Percentiles rank a stretch among this genome's conserved stretches.
Conservation (phyloP, 495 filamentous ascomycete genomes). For the Podospora tetraspora region DNA sequence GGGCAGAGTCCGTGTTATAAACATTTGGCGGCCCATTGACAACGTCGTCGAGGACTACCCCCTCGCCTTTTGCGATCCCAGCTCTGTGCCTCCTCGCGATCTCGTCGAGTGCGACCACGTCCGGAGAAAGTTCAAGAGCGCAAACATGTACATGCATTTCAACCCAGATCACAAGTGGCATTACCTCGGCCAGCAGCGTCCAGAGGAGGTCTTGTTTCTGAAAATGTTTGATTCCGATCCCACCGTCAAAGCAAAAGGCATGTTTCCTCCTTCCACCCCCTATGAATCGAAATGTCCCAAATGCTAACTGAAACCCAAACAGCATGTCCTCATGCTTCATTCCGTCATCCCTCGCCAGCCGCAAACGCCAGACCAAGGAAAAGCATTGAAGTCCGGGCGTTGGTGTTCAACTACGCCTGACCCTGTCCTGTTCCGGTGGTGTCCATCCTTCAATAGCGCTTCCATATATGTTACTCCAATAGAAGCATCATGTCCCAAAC, state of each 20-base stretch:
- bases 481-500: not conserved
- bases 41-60: conserved; percentile 13
- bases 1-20: conserved; percentile 10
- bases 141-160: conserved; percentile 11
- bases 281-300: not conserved
- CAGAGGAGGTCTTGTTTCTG: conserved; percentile 52
- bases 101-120: conserved; percentile 16
- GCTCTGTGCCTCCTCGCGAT: conserved; percentile 1
- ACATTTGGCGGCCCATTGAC: conserved; percentile 8
- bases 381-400: conserved; percentile 23
- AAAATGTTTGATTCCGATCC: conserved; percentile 57
- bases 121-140: conserved; percentile 14
- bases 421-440: not conserved
- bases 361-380: conserved; percentile 13
- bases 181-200: conserved; percentile 47
- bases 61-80: conserved; percentile 11
- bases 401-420: conserved; percentile 21
- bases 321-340: conserved; percentile 20
- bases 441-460: not conserved
- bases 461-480: not conserved
- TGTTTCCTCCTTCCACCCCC: not conserved
- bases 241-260: conserved; percentile 7
- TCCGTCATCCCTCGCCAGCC: conserved; percentile 8
- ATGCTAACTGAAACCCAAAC: not conserved
- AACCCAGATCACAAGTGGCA: conserved; percentile 43